Base-by-base conservation (phyloP, 2,329 filamentous ascomycete species). In the Fusarium caatingaense region DNA sequence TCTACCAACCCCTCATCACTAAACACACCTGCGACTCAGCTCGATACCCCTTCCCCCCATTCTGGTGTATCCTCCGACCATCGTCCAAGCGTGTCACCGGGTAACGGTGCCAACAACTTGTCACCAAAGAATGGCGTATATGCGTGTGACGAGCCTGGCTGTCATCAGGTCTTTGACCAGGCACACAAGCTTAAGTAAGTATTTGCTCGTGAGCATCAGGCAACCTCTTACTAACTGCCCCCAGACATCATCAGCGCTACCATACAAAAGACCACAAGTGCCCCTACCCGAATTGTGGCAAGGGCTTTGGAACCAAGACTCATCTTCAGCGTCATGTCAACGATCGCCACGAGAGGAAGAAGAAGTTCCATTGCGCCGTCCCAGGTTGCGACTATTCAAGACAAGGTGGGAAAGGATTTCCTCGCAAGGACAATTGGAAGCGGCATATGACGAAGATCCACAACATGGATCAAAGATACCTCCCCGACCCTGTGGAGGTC, bases 371-470 rank as follows among this genome's bases (percentile, higher is more conserved):
- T 74, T 89, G 87, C 71, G 85, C 83, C 1, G 82, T 87, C 7
- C 80, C 80, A 4, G 83, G 82, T 9, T 89, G 87, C 71, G 81
- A 85, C 8, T 89, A 87, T 73, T 88, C 86, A n/a, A 83, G 82
- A 59, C 75, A 80, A 18, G 87, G 87, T 11, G 86, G 87, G 57
- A 88, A 87, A 66, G 86, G 84, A 0, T 89, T 89, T 68, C 86
- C 87, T 2, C 80, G 87, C 56, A 89, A 89, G 73, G 87, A 89
- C 72, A 89, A 89, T 76, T 89, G 87, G 87, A 85, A 87, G 71
- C 80, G 87, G 59, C 87, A 89, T 73, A 89, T 89, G 86, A 80
- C 83, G 37, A 89, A 88, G 76, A 89, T 88, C 69, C 87, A 89
- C 70, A 77, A 82, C 37, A 76, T 83, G 64, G 82, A 84, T 53